These are phyloP conservation scores for Fraxinus excelsior DNA, from an alignment of 257 asterid species.

Conservation along the genomic window DNA sequence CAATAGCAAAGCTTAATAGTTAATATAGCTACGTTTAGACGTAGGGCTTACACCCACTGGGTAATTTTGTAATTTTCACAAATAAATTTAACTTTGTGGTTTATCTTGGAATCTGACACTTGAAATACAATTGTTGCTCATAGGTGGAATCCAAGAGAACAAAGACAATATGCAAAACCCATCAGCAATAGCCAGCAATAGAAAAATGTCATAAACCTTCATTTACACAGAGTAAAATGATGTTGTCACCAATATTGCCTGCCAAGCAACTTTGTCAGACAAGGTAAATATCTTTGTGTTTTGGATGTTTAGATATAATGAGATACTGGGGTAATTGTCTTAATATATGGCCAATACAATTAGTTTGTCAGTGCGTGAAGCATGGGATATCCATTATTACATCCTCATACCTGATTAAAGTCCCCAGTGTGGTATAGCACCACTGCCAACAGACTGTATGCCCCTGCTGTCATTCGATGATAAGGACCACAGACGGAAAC, in stretches of 20 bases:
- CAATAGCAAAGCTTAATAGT: neutral
- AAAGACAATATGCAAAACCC: neutral
- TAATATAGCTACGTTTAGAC: neutral
- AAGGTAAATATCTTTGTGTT: conserved; percentile 4
- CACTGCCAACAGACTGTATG: conserved; percentile 81
- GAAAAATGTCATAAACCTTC: conserved; percentile 9
- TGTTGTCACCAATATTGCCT: neutral
- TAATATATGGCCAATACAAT: neutral
- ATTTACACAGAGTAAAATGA: neutral
- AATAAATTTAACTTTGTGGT: conserved; percentile 5
- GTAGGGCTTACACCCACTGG: neutral
- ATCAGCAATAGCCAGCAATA: conserved; percentile 1
- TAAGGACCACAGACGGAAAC: conserved; percentile 86
- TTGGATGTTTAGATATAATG: neutral
- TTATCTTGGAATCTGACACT: neutral
- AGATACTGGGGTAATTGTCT: neutral
- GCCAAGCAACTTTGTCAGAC: conserved; percentile 6
- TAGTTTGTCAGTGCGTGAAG: conserved; percentile 9
- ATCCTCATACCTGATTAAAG: conserved; percentile 67
- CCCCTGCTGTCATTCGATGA: conserved; percentile 89
- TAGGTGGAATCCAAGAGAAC: neutral
- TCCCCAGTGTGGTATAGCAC: conserved; percentile 88
- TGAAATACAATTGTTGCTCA: neutral
- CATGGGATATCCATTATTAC: conserved; percentile 7
- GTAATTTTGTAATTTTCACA: neutral